Evolutionary conservation across 345 rosid species (phyloP).

Genomic region (Trapa incisa): DNA sequence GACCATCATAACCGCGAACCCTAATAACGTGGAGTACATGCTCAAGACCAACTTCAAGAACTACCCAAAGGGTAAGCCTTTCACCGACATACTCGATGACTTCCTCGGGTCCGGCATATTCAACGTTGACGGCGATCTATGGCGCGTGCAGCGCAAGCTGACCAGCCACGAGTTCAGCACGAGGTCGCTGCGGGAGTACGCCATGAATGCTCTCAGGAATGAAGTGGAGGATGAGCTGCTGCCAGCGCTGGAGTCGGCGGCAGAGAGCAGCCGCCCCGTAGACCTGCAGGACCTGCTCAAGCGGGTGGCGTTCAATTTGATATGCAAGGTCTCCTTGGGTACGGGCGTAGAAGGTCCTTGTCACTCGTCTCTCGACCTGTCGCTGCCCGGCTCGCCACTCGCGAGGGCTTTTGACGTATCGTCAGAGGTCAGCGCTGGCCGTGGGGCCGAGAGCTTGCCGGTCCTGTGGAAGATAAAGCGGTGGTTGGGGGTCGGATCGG

Average conservation of each 20-base stretch:
- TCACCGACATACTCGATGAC: slow-evolving; percentile 73
- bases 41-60: slow-evolving; percentile 74
- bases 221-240: slow-evolving; percentile 34
- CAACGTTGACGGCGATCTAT: slow-evolving; percentile 50
- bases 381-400: slow-evolving; percentile 19
- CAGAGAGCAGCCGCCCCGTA: slow-evolving; percentile 11
- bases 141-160: slow-evolving; percentile 49
- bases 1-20: slow-evolving; percentile 68
- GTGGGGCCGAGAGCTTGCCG: slow-evolving; percentile 37
- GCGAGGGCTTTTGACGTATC: slow-evolving; percentile 42
- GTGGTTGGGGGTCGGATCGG: slow-evolving; percentile 42
- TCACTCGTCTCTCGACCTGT: slow-evolving; percentile 20
- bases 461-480: slow-evolving; percentile 57
- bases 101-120: slow-evolving; percentile 67
- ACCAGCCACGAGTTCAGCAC: slow-evolving; percentile 41
- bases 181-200: slow-evolving; percentile 24
- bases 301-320: slow-evolving; percentile 36
- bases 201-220: slow-evolving; percentile 19
- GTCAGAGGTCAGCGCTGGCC: slow-evolving; percentile 43
- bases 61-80: slow-evolving; percentile 82
- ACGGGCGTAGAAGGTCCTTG: slow-evolving; percentile 17
- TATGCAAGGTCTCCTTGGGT: slow-evolving; percentile 42
- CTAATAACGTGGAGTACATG: slow-evolving; percentile 59
- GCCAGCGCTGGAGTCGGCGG: slow-evolving; percentile 34
- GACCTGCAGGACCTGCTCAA: slow-evolving; percentile 53